These are phyloP conservation scores for Calonectria multiphialidica DNA, from an alignment of 2,329 filamentous ascomycete genomes.

Conservation along the genomic window DNA sequence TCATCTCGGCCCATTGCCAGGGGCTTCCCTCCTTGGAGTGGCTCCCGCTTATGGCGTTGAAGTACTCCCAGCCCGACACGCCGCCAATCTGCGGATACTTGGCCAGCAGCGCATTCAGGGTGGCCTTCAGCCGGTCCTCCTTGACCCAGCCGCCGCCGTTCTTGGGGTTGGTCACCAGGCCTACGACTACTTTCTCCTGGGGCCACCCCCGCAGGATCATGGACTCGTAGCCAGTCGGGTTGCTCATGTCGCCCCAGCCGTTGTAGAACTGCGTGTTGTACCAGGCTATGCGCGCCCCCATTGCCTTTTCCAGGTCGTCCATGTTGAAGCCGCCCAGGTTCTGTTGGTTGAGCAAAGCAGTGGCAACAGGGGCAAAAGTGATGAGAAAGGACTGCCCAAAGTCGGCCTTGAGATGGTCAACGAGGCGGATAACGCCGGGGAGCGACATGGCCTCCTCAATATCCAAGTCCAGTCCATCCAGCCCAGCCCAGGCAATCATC, in stretches of 20 bases:
- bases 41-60: constrained; percentile 72
- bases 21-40: constrained; percentile 56
- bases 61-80: constrained; percentile 94
- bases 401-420: constrained; percentile 74
- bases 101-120: constrained; percentile 53
- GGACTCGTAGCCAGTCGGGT: constrained; percentile 55
- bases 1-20: constrained; percentile 77
- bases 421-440: constrained; percentile 71
- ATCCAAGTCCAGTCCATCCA: constrained; percentile 80
- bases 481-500: constrained; percentile 68
- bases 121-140: constrained; percentile 57
- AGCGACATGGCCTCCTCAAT: constrained; percentile 82
- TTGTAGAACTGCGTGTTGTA: constrained; percentile 94
- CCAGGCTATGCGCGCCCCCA: constrained; percentile 76
- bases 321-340: constrained; percentile 87
- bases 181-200: constrained; percentile 78
- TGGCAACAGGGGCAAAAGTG: constrained; percentile 83
- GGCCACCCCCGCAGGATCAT: constrained; percentile 74
- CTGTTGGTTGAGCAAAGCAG: constrained; percentile 67
- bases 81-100: constrained; percentile 80
- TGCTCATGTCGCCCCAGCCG: constrained; percentile 75
- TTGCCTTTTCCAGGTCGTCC: constrained; percentile 73
- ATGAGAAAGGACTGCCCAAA: constrained; percentile 79
- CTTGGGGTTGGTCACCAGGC: constrained; percentile 79
- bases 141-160: constrained; percentile 70